Evolutionary conservation across 768 basidiomycete species (phyloP), one percentile per base, ranked within the genome.

Genomic region (Calocera cornea): DNA sequence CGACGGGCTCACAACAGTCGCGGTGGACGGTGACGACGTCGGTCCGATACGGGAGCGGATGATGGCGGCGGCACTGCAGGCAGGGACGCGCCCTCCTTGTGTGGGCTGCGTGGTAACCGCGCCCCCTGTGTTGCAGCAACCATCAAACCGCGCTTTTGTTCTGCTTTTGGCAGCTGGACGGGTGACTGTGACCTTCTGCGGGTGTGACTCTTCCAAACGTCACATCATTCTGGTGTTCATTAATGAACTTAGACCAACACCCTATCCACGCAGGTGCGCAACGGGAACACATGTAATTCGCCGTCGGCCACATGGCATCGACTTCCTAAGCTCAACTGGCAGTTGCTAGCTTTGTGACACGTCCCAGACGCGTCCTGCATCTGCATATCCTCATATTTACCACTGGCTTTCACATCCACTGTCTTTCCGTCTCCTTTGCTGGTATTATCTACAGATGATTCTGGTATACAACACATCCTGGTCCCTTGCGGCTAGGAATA

Each of bases 121-220:
- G 31, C 27, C 54, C 44, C 31, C 31, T 60, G 24, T 60, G 24
- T 60, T 24, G 16, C 24, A 17, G 54, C 54, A 60, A 60, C 54
- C 54, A 60, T 60, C 54, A 60, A 47, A 60, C 31, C 10, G 31
- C 54, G 54, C 54, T 60, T 60, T 60, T 60, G 54, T 60, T 60
- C 54, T 29, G 54, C 54, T 60, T 60, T 33, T 33, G 16, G 24
- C 14, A 27, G 31, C 31, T 33, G 24, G 44, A 17, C 24, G 16
- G 19, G 31, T 11, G 31, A 33, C 54, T 60, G 8, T 60, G 24
- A 7, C 22, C 14, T 16, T 19, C 8, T 11, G 11, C 14, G 24
- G 14, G 27, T 5, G 19, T 60, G 54, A 31, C 54, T 29, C 54
- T 33, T 47, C 24, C 16, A 27, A 60, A 27, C 54, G 8, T 47